Base-by-base conservation (phyloP, 768 basidiomycete species). In the Harrya chromipes region DNA sequence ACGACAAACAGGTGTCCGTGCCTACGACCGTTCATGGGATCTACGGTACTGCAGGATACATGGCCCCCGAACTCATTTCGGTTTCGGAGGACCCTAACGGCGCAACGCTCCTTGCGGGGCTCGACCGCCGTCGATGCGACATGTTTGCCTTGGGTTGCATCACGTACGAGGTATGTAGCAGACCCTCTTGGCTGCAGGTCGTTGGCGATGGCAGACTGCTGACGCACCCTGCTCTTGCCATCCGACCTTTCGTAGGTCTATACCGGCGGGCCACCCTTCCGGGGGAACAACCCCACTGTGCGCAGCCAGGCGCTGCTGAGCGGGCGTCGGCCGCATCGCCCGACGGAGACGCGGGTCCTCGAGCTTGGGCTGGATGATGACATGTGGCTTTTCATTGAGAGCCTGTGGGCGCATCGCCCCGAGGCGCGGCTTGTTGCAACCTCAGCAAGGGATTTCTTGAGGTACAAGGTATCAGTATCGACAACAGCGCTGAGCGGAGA, bases 61-160 rank as follows among this genome's bases (percentile, higher is more conserved):
- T 65, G 49, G 65, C 65, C 1, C 65, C 64, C 0, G 64, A 67
- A 35, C 66, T 67, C 44, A 27, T 63, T 1, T 45, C 52, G 9
- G 40, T 38, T 2, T 46, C 38, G 34, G 49, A 35, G 3, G 47
- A 62, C 5, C 43, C 40, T 0, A 17, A 63, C 26, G 46, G 53
- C 0, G 56, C 50, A n/a, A 6, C 42, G 3, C 46, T 46, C 21
- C 47, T 64, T 12, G 44, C 56, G 9, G 38, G 16, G 6, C 46
- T 65, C 2, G 64, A 65, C 35, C 55, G 43, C 31, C 64, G 65
- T n/a, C 63, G 63, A 42, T 55, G 63, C 31, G 70, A 71, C 44
- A 65, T 71, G 23, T 71, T 72, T 43, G 59, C 70, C 6, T 64
- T 71, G 42, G 71, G 64, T 4, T 68, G 62, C 3, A 58, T 69